Evolutionary conservation across 2,329 filamentous ascomycete genomes (phyloP), one percentile per base, ranked within the genome.

Genomic region (Cercospora citrullina): DNA sequence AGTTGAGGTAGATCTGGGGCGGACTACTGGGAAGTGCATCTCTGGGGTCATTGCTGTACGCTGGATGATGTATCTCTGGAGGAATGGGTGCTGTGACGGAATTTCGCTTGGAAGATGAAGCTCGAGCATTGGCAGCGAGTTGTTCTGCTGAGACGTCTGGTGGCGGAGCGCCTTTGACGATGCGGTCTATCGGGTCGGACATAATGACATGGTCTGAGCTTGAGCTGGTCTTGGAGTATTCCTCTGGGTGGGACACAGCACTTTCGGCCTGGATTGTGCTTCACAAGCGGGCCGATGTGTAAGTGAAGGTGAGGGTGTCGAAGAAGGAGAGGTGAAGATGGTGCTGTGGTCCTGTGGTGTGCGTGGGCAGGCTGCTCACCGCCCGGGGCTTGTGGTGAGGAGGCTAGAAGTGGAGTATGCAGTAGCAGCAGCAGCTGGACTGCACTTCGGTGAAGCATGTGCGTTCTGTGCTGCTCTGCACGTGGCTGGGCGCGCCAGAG

Each of bases 1-100:
- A 90, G 81, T 99, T 99, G 75, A 99, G 89, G 82, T 99, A 99
- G 77, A 99, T 97, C 84, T 97, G 95, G 64, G 93, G 92, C 57
- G 94, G 94, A 16, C 92, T 93, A 77, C 91, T 94, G n/a, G 94
- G 94, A 16, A 94, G 88, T 69, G 90, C 89, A 74, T 89, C 90
- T 70, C 94, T 87, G 30, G 93, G 92, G 78, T 96, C 93, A 66
- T 81, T 79, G 66, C 82, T 78, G 83, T 79, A 70, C 18, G 64
- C 59, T 18, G 60, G 33, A 4, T 66, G 36, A 8, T 31, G 8
- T 67, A 72, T 16, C 68, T 81, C 71, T 64, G 81, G 73, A 4
- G 69, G 71, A 26, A 78, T 73, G 33, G 76, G 76, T 30, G 76
- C 78, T 55, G 82, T 77, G 68, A 81, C 81, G 71, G 82, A 82